Evolutionary conservation across 805 yeast species (phyloP).

Genomic region (Wickerhamiella azyma): DNA sequence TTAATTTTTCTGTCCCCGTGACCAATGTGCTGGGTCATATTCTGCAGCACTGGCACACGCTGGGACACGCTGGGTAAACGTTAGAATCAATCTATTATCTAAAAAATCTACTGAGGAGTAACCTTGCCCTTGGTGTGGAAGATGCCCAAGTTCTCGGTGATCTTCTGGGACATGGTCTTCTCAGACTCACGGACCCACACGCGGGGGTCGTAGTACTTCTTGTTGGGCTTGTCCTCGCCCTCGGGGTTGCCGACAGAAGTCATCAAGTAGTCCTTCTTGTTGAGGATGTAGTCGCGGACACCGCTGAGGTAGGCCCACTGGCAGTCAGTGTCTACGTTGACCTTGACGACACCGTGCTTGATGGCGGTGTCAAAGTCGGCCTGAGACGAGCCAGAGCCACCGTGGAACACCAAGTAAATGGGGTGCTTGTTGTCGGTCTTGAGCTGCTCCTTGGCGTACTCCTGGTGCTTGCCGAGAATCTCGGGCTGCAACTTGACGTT

Average conservation of each 20-base stretch:
- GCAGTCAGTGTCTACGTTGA: constrained; percentile 97
- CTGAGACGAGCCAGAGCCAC: constrained; percentile 97
- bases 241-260: constrained; percentile 97
- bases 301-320: constrained; percentile 95
- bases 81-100: background rate
- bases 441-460: constrained; percentile 59
- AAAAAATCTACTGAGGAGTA: background rate
- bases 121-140: constrained; percentile 40
- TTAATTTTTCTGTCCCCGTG: too few relatives aligned
- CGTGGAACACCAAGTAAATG: constrained; percentile 97
- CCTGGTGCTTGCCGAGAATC: constrained; percentile 91
- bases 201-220: constrained; percentile 99
- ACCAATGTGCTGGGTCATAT: too few relatives aligned
- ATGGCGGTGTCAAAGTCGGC: constrained; percentile 85
- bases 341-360: constrained; percentile 91
- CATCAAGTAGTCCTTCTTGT: constrained; percentile 87
- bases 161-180: constrained; percentile 88
- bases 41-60: too few relatives aligned
- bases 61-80: background rate
- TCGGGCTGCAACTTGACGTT: constrained; percentile 87
- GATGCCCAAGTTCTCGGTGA: constrained; percentile 65
- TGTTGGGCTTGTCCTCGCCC: constrained; percentile 98
- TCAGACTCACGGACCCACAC: constrained; percentile 99
- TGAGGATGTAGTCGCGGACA: constrained; percentile 92
- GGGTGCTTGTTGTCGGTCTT: constrained; percentile 47